Evolutionary conservation across 257 asterid species (phyloP).

Genomic region (Anisodus acutangulus): DNA sequence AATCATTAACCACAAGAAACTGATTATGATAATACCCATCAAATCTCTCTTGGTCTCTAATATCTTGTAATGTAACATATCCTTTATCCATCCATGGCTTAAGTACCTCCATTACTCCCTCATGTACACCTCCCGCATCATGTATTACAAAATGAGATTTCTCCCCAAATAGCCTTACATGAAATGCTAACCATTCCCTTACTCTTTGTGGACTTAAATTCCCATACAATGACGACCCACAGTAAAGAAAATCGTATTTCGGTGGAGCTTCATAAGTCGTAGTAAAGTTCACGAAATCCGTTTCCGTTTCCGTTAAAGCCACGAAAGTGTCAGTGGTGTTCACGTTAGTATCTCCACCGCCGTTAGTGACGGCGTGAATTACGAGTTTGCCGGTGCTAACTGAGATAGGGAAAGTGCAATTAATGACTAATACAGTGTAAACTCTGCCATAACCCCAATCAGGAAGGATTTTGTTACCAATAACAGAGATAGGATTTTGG

Average conservation of each 20-base stretch:
- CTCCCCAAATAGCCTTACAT: slow-evolving; percentile 58
- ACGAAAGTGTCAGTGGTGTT: slow-evolving; percentile 55
- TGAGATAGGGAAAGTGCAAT: slow-evolving; percentile 61
- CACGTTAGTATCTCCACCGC: slow-evolving; percentile 41
- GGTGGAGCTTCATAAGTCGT: slow-evolving; percentile 41
- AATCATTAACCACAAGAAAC: slow-evolving; percentile 75
- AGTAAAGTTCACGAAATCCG: slow-evolving; percentile 41
- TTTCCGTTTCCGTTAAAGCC: slow-evolving; percentile 48
- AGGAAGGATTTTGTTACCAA: slow-evolving; percentile 51
- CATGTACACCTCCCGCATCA: slow-evolving; percentile 85
- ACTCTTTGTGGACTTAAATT: slow-evolving; percentile 70
- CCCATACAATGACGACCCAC: slow-evolving; percentile 81
- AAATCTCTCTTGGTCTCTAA: slow-evolving; percentile 74
- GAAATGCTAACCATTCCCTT: slow-evolving; percentile 82
- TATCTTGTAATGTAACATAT: slow-evolving; percentile 70
- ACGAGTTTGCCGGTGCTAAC: slow-evolving; percentile 58
- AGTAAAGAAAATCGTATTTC: slow-evolving; percentile 62
- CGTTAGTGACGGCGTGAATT: slow-evolving; percentile 58
- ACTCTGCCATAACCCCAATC: slow-evolving; percentile 89
- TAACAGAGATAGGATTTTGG: slow-evolving; percentile 16
- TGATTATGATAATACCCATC: slow-evolving; percentile 89
- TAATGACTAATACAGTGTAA: slow-evolving; percentile 75
- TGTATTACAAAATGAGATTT: slow-evolving; percentile 80
- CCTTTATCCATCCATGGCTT: slow-evolving; percentile 87
- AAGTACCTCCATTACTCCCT: slow-evolving; percentile 61